Evolutionary conservation across 2,329 filamentous ascomycete genomes (phyloP).

Genomic region (Aspergillus felis): DNA sequence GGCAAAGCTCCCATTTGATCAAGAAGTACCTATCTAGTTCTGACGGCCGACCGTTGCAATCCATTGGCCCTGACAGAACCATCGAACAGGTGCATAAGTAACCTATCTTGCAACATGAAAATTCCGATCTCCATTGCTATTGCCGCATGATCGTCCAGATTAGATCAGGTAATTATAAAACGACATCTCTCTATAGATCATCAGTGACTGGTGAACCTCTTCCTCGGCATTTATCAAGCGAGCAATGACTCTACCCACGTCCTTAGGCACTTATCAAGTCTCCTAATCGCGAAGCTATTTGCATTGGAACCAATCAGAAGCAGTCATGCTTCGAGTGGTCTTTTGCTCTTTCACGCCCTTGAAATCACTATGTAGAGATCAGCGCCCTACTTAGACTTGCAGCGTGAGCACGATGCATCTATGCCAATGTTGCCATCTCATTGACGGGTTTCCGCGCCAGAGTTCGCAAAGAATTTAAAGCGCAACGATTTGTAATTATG

Average conservation of each 20-base stretch:
- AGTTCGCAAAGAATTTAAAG: constrained; percentile 6
- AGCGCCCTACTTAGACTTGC: constrained; percentile 1
- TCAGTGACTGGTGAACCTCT: not conserved
- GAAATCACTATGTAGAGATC: not conserved
- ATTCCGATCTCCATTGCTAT: no score
- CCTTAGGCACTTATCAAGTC: not conserved
- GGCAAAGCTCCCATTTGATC: not conserved
- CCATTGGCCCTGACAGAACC: constrained; percentile 7
- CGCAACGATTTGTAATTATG: constrained; percentile 1
- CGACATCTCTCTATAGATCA: not conserved
- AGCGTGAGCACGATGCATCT: constrained; percentile 3
- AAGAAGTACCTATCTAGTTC: no score
- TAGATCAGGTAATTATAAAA: not conserved
- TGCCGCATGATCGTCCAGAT: not conserved
- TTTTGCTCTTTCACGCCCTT: not conserved
- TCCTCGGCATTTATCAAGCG: not conserved
- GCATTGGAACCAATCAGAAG: not conserved
- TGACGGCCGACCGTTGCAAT: not conserved
- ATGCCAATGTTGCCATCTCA: constrained; percentile 3
- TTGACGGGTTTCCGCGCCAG: constrained; percentile 2
- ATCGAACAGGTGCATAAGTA: constrained; percentile 14
- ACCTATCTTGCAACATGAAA: no score
- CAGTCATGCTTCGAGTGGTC: not conserved
- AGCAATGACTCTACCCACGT: not conserved
- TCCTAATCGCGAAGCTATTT: not conserved